A percentile compares a stretch with the other conserved stretches of the same genome.
These are phyloP conservation scores for Colletotrichum endophyticum DNA, from an alignment of 2,329 filamentous ascomycete genomes.

Conservation along the genomic window DNA sequence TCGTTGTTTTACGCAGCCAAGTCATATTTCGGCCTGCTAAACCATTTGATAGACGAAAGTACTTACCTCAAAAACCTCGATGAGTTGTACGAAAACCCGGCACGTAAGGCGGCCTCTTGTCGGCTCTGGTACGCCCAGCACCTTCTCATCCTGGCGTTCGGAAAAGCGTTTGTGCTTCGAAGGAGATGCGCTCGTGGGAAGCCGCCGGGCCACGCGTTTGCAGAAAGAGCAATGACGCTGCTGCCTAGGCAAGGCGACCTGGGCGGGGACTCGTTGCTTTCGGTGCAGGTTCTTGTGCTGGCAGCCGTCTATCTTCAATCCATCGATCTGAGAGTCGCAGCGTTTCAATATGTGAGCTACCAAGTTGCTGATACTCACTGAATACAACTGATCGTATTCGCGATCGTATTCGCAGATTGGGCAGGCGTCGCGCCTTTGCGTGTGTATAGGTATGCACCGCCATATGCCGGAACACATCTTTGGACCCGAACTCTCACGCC, in stretches of 20 bases:
- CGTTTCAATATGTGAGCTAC: not conserved
- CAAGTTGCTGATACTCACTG: not conserved
- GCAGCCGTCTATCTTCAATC: not conserved
- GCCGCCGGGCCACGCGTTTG: not conserved
- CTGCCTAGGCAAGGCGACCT: not conserved
- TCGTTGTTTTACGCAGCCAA: slow-evolving; percentile 11
- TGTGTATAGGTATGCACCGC: not conserved
- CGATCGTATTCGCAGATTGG: not conserved
- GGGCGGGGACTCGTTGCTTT: not conserved
- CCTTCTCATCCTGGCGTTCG: slow-evolving; percentile 13
- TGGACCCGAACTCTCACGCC: not conserved
- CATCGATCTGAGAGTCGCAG: not conserved
- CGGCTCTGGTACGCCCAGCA: slow-evolving; percentile 6
- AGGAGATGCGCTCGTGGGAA: not conserved
- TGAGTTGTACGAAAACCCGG: not conserved
- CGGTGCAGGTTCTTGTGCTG: not conserved
- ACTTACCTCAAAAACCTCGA: not conserved
- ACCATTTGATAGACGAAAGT: not conserved
- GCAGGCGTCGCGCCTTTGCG: not conserved
- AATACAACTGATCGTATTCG: not conserved
- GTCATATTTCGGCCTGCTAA: not conserved
- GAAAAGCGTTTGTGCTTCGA: not conserved
- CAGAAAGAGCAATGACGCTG: not conserved
- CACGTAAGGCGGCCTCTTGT: not conserved
- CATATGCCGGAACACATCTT: not conserved